phyloP scores from a whole-genome alignment of 2,329 filamentous ascomycete species.

The Epichloe hybrida region DNA sequence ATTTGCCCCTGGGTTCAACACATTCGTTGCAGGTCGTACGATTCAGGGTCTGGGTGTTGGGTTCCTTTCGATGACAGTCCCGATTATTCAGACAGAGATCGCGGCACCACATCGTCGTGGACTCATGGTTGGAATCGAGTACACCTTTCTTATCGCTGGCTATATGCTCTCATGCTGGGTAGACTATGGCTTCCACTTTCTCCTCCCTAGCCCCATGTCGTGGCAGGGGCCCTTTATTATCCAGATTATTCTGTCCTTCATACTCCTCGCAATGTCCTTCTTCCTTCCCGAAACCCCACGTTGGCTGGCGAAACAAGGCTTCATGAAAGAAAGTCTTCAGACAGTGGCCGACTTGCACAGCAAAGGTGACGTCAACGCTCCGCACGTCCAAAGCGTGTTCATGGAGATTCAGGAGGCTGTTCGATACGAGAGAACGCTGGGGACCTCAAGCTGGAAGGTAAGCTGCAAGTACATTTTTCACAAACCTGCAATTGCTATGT shows the following conservation, averaged over 20 bases:
- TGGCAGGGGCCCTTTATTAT: constrained; percentile 9
- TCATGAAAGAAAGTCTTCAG: constrained; percentile 17
- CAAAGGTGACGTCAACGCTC: constrained; percentile 18
- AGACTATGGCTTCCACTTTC: constrained; percentile 8
- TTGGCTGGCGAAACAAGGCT: constrained; percentile 25
- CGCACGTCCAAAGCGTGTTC: constrained; percentile 22
- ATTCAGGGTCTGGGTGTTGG: constrained; percentile 8
- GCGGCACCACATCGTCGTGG: constrained; percentile 8
- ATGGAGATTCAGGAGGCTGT: constrained; percentile 7
- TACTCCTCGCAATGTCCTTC: constrained; percentile 8
- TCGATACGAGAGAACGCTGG: constrained; percentile 6
- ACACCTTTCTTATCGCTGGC: constrained; percentile 8
- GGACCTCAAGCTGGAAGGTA: constrained; percentile 4
- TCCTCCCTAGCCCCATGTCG: constrained; percentile 5
- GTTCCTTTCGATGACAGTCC: constrained; percentile 8
- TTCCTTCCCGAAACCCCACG: constrained; percentile 22
- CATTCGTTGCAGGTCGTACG: constrained; percentile 6
- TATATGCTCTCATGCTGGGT: constrained; percentile 9
- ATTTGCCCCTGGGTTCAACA: constrained; percentile 7
- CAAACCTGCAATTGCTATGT: too few relatives aligned
- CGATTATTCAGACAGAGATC: constrained; percentile 9
- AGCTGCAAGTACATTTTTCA: not conserved
- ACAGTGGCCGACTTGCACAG: constrained; percentile 27
- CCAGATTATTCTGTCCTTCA: constrained; percentile 6
- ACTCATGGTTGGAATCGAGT: constrained; percentile 9